phyloP scores from a whole-genome alignment of 805 yeast genomes.

The Yamadazyma sp. region DNA sequence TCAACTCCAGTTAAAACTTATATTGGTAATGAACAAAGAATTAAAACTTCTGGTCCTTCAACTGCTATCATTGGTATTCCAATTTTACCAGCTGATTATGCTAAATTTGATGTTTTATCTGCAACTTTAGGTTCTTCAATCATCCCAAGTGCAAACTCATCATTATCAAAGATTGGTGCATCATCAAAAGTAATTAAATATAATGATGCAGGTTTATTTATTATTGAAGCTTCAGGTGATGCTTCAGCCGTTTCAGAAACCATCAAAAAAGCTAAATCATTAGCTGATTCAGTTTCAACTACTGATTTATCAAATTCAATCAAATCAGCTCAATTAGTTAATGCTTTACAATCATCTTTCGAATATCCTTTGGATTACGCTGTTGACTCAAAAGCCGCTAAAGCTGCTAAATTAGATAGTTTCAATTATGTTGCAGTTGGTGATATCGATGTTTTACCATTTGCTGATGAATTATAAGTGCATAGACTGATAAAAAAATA shows the following conservation, averaged over 20 bases:
- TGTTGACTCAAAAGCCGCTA: slow-evolving; percentile 32
- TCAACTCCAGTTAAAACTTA: slow-evolving; percentile 40
- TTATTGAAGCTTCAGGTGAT: slow-evolving; percentile 60
- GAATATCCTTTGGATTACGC: slow-evolving; percentile 28
- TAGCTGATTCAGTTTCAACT: slow-evolving; percentile 27
- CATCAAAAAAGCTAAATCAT: slow-evolving; percentile 57
- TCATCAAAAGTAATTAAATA: slow-evolving; percentile 58
- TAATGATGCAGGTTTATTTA: slow-evolving; percentile 79
- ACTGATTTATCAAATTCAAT: slow-evolving; percentile 57
- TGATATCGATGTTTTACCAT: slow-evolving; percentile 81
- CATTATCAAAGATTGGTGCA: slow-evolving; percentile 49
- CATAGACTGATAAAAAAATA: slow-evolving; percentile 1
- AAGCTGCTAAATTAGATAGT: slow-evolving; percentile 47
- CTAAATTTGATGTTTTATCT: slow-evolving; percentile 67
- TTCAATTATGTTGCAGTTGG: slow-evolving; percentile 90
- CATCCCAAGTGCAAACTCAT: slow-evolving; percentile 54
- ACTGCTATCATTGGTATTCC: slow-evolving; percentile 84
- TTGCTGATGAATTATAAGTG: slow-evolving; percentile 76
- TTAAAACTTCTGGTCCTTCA: slow-evolving; percentile 61
- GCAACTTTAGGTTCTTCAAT: slow-evolving; percentile 58
- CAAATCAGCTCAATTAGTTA: slow-evolving; percentile 40
- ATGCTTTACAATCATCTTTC: slow-evolving; percentile 40
- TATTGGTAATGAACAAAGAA: slow-evolving; percentile 68
- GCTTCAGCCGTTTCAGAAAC: slow-evolving; percentile 54
- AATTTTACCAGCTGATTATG: slow-evolving; percentile 58